A percentile compares a stretch with the other conserved stretches of the same genome.
These are phyloP conservation scores for Mycena rosella DNA, from an alignment of 768 basidiomycete genomes.

Conservation along the genomic window DNA sequence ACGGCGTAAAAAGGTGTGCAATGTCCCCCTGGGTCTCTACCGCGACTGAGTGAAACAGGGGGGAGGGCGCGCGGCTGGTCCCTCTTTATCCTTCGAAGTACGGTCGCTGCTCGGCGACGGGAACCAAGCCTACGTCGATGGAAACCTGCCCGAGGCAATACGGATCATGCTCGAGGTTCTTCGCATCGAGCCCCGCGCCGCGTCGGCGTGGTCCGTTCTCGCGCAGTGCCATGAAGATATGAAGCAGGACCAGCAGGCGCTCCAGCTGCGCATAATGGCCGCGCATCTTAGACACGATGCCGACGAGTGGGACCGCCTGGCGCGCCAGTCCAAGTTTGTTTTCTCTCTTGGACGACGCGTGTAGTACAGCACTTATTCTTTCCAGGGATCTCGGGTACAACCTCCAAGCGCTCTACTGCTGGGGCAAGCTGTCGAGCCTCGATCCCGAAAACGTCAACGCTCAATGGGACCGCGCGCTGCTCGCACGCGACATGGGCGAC, in stretches of 20 bases:
- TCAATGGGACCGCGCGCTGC: constrained; percentile 90
- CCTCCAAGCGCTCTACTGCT: constrained; percentile 94
- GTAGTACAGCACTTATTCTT: not conserved
- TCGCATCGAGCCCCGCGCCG: constrained; percentile 89
- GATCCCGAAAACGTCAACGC: constrained; percentile 89
- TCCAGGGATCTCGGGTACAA: constrained; percentile 75
- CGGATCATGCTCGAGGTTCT: constrained; percentile 93
- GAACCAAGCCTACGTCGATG: constrained; percentile 87
- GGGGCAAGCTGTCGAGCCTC: constrained; percentile 82
- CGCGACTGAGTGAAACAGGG: constrained; percentile 45
- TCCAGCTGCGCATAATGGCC: constrained; percentile 90
- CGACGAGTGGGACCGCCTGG: constrained; percentile 89
- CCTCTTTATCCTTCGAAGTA: constrained; percentile 78
- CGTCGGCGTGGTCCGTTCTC: constrained; percentile 88
- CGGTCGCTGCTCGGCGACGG: constrained; percentile 85
- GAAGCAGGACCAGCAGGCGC: constrained; percentile 75
- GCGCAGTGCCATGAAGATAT: constrained; percentile 86
- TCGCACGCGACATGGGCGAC: constrained; percentile 84
- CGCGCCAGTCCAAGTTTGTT: constrained; percentile 76
- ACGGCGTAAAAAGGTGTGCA: constrained; percentile 60
- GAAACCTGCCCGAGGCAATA: constrained; percentile 75
- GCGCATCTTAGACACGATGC: constrained; percentile 89
- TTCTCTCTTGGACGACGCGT: not conserved
- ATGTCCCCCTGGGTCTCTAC: not conserved
- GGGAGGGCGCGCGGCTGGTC: constrained; percentile 58